phyloP scores from a whole-genome alignment of 129 eudicot genomes.

The Lactuca sativa region DNA sequence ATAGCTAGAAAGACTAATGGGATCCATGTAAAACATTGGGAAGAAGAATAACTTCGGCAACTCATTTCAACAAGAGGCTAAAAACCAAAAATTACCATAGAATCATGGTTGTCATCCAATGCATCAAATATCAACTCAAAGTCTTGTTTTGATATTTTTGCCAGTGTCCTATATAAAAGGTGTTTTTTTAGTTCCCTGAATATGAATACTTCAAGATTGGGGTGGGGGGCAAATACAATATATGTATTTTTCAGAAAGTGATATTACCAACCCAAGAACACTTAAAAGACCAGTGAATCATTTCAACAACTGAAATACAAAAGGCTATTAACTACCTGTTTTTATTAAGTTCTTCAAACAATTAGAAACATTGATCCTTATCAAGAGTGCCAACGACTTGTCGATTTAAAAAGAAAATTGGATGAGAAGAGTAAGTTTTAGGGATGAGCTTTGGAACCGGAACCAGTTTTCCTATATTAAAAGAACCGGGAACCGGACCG shows the following conservation, averaged over 20 bases:
- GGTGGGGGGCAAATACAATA: too few species aligned
- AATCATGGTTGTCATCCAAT: slow-evolving; percentile 75
- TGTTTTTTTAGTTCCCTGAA: neutral
- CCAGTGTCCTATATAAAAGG: slow-evolving; percentile 62
- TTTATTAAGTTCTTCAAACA: slow-evolving; percentile 81
- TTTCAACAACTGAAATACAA: slow-evolving; percentile 14
- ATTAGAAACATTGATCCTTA: slow-evolving; percentile 58
- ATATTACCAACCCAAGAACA: slow-evolving; percentile 9
- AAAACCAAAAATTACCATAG: slow-evolving; percentile 46
- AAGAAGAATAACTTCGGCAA: too few species aligned
- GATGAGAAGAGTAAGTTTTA: slow-evolving; percentile 19
- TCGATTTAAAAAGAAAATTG: slow-evolving; percentile 5
- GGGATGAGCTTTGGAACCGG: too few species aligned
- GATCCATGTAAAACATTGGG: too few species aligned
- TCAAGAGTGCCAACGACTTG: slow-evolving; percentile 53
- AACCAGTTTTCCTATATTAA: too few species aligned
- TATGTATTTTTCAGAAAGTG: too few species aligned
- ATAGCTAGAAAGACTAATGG: too few species aligned
- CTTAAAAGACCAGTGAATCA: slow-evolving; percentile 9
- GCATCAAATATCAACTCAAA: slow-evolving; percentile 68
- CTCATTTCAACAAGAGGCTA: neutral
- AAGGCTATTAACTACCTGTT: slow-evolving; percentile 53
- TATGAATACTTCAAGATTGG: too few species aligned
- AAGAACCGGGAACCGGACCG: too few species aligned
- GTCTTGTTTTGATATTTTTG: slow-evolving; percentile 87